Percentiles rank a stretch among this genome's conserved stretches.
Evolutionary conservation across 1,139 yeast species (phyloP).

Genomic region (Yamadazyma blattariae): DNA sequence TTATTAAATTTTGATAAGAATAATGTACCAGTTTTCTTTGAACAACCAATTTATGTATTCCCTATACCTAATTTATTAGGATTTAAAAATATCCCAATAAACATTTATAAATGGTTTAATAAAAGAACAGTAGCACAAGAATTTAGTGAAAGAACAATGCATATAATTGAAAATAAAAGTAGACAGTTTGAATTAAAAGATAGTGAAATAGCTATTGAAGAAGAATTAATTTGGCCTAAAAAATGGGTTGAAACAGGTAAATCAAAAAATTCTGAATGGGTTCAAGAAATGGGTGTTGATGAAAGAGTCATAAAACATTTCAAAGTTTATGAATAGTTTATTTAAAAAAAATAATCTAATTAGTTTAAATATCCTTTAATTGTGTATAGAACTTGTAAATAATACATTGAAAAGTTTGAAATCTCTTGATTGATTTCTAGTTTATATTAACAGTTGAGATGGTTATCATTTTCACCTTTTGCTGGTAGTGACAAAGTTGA

Average conservation of each 20-base stretch:
- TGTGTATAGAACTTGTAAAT: too few species aligned
- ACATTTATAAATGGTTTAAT: constrained; percentile 77
- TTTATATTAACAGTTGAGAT: too few species aligned
- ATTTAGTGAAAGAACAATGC: constrained; percentile 59
- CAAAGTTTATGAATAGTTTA: constrained; percentile 14
- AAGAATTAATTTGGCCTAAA: constrained; percentile 89
- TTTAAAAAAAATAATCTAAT: too few species aligned
- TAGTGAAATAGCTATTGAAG: constrained; percentile 54
- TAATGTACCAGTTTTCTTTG: constrained; percentile 57
- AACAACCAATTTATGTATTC: constrained; percentile 72
- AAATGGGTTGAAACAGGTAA: constrained; percentile 76
- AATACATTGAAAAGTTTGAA: background rate
- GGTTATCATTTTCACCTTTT: too few species aligned
- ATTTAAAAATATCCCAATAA: constrained; percentile 68
- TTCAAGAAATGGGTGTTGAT: constrained; percentile 69
- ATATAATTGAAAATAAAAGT: constrained; percentile 53
- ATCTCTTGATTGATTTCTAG: too few species aligned
- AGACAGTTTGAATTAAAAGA: constrained; percentile 61
- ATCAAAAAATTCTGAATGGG: constrained; percentile 84
- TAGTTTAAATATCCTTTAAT: too few species aligned
- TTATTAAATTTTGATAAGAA: constrained; percentile 22
- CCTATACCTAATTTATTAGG: constrained; percentile 79
- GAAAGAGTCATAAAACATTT: constrained; percentile 58
- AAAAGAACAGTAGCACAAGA: constrained; percentile 70
- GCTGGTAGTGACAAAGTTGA: too few species aligned